phyloP scores from a whole-genome alignment of 2,329 filamentous ascomycete species.

The Didymella glomerata region DNA sequence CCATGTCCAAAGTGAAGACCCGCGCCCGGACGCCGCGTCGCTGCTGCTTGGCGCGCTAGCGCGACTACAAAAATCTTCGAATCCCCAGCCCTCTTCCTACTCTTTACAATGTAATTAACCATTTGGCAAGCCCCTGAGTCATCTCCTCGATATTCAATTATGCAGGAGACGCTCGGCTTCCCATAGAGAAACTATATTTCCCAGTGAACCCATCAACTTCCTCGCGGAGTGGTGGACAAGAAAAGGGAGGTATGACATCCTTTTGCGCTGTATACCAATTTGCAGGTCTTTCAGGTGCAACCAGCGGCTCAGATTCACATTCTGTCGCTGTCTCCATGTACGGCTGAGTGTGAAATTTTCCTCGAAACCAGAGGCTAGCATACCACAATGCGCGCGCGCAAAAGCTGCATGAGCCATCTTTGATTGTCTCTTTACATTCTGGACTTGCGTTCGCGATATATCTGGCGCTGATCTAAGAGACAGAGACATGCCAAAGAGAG shows the following conservation, averaged over 20 bases:
- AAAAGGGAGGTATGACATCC: slow-evolving; percentile 54
- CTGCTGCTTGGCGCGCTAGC: slow-evolving; percentile 30
- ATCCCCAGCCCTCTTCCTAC: slow-evolving; percentile 50
- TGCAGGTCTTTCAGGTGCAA: background rate
- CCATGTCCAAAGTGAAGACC: slow-evolving; percentile 10
- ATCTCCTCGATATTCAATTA: slow-evolving; percentile 92
- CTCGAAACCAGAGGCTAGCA: too few species aligned
- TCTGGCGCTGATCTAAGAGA: too few species aligned
- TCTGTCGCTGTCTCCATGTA: too few species aligned
- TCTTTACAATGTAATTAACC: slow-evolving; percentile 68
- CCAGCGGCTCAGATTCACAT: too few species aligned
- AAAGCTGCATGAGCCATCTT: too few species aligned
- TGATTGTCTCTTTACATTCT: too few species aligned
- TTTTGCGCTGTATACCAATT: background rate
- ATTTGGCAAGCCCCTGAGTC: slow-evolving; percentile 69
- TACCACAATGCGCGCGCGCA: too few species aligned
- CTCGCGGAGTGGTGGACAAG: slow-evolving; percentile 56
- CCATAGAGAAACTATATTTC: slow-evolving; percentile 80
- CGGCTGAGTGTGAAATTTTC: background rate
- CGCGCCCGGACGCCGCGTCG: slow-evolving; percentile 23
- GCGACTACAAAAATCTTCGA: slow-evolving; percentile 29
- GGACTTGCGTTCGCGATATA: too few species aligned
- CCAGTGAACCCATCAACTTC: slow-evolving; percentile 61
- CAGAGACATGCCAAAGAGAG: too few species aligned
- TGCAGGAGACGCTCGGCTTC: slow-evolving; percentile 99